Evolutionary conservation across 805 yeast species (phyloP), one percentile per base, ranked within the genome.

Genomic region (Kodamaea kakaduensis): DNA sequence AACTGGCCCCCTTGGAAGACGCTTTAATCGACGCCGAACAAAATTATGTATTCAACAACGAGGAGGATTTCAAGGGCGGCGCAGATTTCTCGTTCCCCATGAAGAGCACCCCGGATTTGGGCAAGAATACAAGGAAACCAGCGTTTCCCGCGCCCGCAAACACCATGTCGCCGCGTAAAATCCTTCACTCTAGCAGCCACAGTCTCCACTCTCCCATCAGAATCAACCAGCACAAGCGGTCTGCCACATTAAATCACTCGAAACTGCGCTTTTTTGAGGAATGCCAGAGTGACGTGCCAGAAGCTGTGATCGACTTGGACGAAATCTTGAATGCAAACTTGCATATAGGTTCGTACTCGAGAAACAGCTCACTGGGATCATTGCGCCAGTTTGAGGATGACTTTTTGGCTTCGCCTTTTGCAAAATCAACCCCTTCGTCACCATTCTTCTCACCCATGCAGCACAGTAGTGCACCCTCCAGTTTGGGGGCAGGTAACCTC

Each of bases 271-370:
- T 57, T 34, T 59, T 58, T 25, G 63, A 56, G 31, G 64, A 59
- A 40, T 52, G 59, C 3, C 56, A 58, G 24, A 58, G 58, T 34
- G 21, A 27, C 10, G 48, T 61, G 2, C 69, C 69, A 3, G 64
- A 63, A 30, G 66, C 69, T 6, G 56, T 64, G 7, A 64, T 64
- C 16, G 71, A 64, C 38, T 51, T 64, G 29, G 69, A 64, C 40
- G 67, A 61, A 33, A 58, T 64, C 6, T 44, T 62, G 17, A 54
- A 59, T 36, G 61, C 63, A 4, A 54, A 53, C 34, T 40, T 56
- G 28, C 59, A 58, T 32, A 54, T 56, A 16, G 59, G 57, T 3
- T 51, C 34, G 2, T 31, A 30, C 20, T 34, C 42, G 17, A 17
- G 19, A 12, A 32, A 36, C 20, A 20, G 22, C 16, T 35, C 38